Base-by-base conservation (phyloP, 108 stramenopile species). In the Cylindrotheca fusiformis region DNA sequence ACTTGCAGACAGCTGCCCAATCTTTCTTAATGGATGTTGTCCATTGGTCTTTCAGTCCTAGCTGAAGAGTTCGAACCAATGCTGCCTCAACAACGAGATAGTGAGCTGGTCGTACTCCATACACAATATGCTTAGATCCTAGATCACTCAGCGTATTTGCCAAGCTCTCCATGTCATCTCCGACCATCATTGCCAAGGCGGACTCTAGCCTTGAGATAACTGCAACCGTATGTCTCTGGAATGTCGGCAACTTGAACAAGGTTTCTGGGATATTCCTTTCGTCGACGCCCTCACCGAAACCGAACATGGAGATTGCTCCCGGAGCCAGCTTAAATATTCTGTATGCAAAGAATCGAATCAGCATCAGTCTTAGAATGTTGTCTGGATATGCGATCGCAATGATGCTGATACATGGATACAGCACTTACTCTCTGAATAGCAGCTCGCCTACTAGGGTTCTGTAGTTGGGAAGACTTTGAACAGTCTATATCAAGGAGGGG, bases 91-190 rank as follows among this genome's bases (percentile, higher is more conserved):
- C 27, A 21, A 64, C 32, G 31, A 10, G 21, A 25, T 64, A 64
- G 33, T 64, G 63, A 2, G 63, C 51, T 12, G 63, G 63, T n/a
- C 53, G 63, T 4, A 64, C 52, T 5, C 63, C 63, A 23, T 52
- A 64, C 2, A 29, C 19, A 8, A 64, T 30, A 53, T 64, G 63
- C 21, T 47, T 10, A 8, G 27, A 29, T 3, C 63, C 63, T 4
- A 64, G 52, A 26, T 3, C 30, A 6, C 25, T 6, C 8, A 64
- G 52, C 6, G 32, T 18, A 22, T 22, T 17, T 18, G 51, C 63
- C 31, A 64, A 53, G 4, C 6, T n/a, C 18, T 27, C 28, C 10
- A 61, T 36, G 19, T 61, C 46, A 47, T 53, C 24, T 20, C 24
- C 52, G 6, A 28, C 5, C 63, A 64, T 64, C 30, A 23, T 53